Evolutionary conservation across 2,329 filamentous ascomycete species (phyloP), one percentile per base, ranked within the genome.

Genomic region (Teratosphaeria pseudoeucalypti): DNA sequence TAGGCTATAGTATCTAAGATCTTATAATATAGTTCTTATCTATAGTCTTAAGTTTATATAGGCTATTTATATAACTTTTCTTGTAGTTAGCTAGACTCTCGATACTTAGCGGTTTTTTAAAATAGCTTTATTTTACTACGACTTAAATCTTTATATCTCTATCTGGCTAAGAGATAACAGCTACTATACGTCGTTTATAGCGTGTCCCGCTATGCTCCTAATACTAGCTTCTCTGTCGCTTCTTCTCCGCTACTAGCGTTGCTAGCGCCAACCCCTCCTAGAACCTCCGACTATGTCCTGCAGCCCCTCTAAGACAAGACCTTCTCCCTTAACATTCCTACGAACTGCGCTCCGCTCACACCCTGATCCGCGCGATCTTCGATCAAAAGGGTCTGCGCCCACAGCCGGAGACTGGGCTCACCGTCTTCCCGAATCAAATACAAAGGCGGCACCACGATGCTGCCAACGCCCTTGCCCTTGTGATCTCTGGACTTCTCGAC

Each of bases 401-500:
- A 99, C 64, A 97, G 79, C 76, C 95, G 92, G 73, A 99, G 78
- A 69, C 89, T 92, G 34, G 94, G 94, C 77, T 99, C 94, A 57
- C 94, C 94, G 70, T 97, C 94, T 75, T 97, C 92, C 68, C 92
- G 86, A 62, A 97, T 88, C 67, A 97, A 82, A 73, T 97, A 99
- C 59, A 99, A 79, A 70, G 95, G 90, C 55, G 94, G 94, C 62
- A 95, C 85, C n/a, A 87, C 84, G 65, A 97, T 95, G 74, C 90
- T 95, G 63, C 94, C 94, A 16, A 94, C 92, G 2, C 92, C 91
- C 71, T 91, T 89, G 34, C 88, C 83, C 72, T 85, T 83, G 77
- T 95, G 88, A 70, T 97, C 92, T 59, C 87, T 82, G 73, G 90
- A 95, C 85, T 99, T 99, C 68, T 92, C 87, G 59, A 96, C 78